Evolutionary conservation across 257 asterid genomes (phyloP), one percentile per base, ranked within the genome.

Genomic region (Anisodus acutangulus): DNA sequence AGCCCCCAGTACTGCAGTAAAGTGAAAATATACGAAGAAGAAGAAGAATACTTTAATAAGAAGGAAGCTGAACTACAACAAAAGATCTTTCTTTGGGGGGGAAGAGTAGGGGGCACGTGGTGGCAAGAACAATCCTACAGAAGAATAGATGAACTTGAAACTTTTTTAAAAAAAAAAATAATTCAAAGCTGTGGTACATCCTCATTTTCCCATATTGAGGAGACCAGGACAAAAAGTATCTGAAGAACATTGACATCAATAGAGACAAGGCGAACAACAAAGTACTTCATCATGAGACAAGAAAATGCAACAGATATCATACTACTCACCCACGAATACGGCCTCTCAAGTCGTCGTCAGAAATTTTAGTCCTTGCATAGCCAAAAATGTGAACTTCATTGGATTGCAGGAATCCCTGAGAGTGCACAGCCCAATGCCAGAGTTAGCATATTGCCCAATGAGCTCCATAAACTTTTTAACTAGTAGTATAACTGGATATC

Each of bases 321-420:
- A 31, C 35, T 31, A 78, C 93, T 89, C 88, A 97, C 99, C 97
- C 98, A 78, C 85, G 89, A 86, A 97, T 91, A 66, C 98, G 96
- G 86, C 91, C 89, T 86, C 97, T 93, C 87, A 97, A 86, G 71
- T 95, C 98, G 31, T 91, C 91, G 51, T 93, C 98, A 35, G 97
- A 84, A 85, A 97, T 93, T 91, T 94, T 95, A 83, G 97, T 91
- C 91, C 99, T 92, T 85, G 99, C 98, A 85, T 97, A 97, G 17
- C 99, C 99, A 84, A 97, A 97, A 87, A 97, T 97, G 93, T 93
- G 96, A 88, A 97, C 99, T 79, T 97, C 98, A 59, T 94, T 86
- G 41, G 93, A 88, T 85, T 76, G 91, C 90, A 97, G 88, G 87
- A 97, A 97, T 45, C 98, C 98, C 99, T 97, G 92, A 74, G 51